These are phyloP conservation scores for Microcos paniculata DNA, from an alignment of 345 rosid genomes.

Conservation along the genomic window DNA sequence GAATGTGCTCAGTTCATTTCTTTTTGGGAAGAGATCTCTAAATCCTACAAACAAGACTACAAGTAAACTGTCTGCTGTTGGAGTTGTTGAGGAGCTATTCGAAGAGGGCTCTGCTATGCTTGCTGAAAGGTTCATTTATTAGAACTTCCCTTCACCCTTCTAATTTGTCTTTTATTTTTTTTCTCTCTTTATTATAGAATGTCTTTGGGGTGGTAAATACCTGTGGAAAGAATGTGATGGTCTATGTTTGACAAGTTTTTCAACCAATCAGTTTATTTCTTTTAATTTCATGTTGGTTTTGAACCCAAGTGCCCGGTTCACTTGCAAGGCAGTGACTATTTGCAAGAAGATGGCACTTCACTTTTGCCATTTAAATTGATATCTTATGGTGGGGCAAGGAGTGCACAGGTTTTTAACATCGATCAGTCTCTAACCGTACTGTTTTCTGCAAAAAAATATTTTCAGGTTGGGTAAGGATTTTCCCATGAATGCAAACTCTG, in stretches of 20 bases:
- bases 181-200: not conserved
- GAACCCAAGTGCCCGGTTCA: not conserved
- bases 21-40: slow-evolving; percentile 58
- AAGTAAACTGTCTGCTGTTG: slow-evolving; percentile 88
- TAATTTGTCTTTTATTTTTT: not conserved
- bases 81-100: slow-evolving; percentile 94
- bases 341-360: not conserved
- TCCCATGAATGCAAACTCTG: slow-evolving; percentile 47
- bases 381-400: not conserved
- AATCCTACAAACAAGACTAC: slow-evolving; percentile 51
- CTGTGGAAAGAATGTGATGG: not conserved
- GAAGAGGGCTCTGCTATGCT: slow-evolving; percentile 99
- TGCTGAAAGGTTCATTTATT: slow-evolving; percentile 70
- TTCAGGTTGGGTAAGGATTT: slow-evolving; percentile 87
- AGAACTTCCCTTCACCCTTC: not conserved
- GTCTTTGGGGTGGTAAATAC: not conserved
- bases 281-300: not conserved
- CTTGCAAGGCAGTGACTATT: not conserved
- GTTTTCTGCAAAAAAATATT: slow-evolving; percentile 10
- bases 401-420: not conserved
- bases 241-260: not conserved
- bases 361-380: not conserved
- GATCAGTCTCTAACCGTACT: not conserved
- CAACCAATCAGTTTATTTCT: not conserved
- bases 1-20: slow-evolving; percentile 55